Conservation (phyloP, 1,284 basidiomycete species). For the Singerocomus rubriflavus region DNA sequence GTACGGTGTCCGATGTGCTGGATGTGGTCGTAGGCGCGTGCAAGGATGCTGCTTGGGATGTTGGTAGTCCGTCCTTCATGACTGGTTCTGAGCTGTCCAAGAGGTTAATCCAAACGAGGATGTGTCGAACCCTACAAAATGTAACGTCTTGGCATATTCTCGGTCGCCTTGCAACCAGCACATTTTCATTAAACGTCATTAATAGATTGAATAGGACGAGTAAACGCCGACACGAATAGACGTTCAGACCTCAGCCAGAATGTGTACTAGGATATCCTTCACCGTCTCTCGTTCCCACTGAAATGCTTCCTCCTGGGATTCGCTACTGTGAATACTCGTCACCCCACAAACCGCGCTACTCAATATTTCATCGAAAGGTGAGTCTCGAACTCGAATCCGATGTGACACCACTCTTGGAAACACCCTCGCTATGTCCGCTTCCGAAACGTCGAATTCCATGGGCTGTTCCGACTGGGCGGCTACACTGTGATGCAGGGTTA, state of each 20-base stretch:
- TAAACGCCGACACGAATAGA: neutral
- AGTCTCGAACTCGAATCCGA: slow-evolving; percentile 61
- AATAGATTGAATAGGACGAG: neutral
- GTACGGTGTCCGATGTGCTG: slow-evolving; percentile 13
- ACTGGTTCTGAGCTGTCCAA: neutral
- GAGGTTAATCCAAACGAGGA: neutral
- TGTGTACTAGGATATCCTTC: slow-evolving; percentile 57
- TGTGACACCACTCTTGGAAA: slow-evolving; percentile 69
- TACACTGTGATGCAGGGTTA: slow-evolving; percentile 7
- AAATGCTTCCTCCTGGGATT: slow-evolving; percentile 19
- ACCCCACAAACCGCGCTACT: slow-evolving; percentile 58
- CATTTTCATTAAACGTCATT: neutral
- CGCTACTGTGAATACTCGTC: slow-evolving; percentile 26
- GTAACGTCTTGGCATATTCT: neutral
- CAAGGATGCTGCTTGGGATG: slow-evolving; percentile 22
- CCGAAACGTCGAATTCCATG: slow-evolving; percentile 55
- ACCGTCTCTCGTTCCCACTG: slow-evolving; percentile 44
- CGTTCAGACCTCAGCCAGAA: slow-evolving; percentile 51
- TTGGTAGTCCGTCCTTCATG: slow-evolving; percentile 24
- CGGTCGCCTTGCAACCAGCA: neutral
- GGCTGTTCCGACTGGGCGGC: slow-evolving; percentile 14
- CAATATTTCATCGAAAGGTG: slow-evolving; percentile 64
- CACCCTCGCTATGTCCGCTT: slow-evolving; percentile 67
- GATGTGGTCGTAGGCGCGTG: slow-evolving; percentile 12
- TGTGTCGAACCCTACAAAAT: neutral